These are phyloP conservation scores for Acidomyces sp. DNA, from an alignment of 495 filamentous ascomycete species.

Conservation along the genomic window DNA sequence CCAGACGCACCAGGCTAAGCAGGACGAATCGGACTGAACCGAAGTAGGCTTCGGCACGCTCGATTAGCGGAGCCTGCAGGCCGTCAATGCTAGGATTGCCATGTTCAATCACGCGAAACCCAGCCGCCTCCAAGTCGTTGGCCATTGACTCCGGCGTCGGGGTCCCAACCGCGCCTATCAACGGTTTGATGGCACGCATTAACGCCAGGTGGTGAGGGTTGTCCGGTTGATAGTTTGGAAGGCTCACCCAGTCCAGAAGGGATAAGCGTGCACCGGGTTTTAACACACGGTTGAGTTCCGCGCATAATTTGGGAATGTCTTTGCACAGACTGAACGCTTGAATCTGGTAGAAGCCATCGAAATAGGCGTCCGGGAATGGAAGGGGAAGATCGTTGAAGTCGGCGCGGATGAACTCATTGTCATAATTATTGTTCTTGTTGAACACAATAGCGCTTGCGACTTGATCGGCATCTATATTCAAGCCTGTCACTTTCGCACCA, in stretches of 20 bases:
- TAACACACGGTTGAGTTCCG: constrained; percentile 43
- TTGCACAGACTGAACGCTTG: constrained; percentile 50
- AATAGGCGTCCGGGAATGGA: constrained; percentile 41
- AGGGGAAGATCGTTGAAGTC: constrained; percentile 48
- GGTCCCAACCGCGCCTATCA: constrained; percentile 51
- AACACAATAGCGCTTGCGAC: constrained; percentile 42
- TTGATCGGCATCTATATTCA: constrained; percentile 53
- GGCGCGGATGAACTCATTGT: constrained; percentile 42
- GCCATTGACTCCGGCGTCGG: constrained; percentile 44
- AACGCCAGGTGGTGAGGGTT: constrained; percentile 42
- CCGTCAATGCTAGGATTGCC: constrained; percentile 47
- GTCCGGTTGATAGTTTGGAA: constrained; percentile 41
- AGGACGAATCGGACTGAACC: constrained; percentile 42
- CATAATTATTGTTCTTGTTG: constrained; percentile 36
- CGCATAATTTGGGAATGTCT: constrained; percentile 38
- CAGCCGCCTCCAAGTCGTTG: constrained; percentile 37
- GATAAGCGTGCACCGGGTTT: constrained; percentile 47
- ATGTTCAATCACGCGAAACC: constrained; percentile 40
- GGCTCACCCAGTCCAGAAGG: constrained; percentile 46
- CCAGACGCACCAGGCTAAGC: constrained; percentile 39
- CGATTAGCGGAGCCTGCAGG: constrained; percentile 46
- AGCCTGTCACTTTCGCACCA: constrained; percentile 43
- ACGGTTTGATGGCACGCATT: constrained; percentile 48
- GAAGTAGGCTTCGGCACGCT: constrained; percentile 49
- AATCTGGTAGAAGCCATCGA: constrained; percentile 54